Evolutionary conservation across 208 protist species (phyloP), one percentile per base, ranked within the genome.

Genomic region (Trypanosoma avium): DNA sequence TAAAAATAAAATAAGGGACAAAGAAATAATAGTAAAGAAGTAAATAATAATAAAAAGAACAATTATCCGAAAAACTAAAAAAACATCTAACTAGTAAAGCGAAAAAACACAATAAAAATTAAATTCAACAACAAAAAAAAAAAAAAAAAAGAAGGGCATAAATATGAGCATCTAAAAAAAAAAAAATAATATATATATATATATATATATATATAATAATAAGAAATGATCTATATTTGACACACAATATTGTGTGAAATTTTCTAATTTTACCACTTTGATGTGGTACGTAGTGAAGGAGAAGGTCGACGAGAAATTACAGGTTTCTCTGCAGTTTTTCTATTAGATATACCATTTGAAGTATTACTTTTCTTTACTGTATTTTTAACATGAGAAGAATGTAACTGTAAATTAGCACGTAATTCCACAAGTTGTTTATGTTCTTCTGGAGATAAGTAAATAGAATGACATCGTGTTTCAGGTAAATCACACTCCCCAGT

Each of bases 401-500:
- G 58, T 21, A 45, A 8, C 35, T 32, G 45, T 10, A 88, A 33
- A 0, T 63, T 77, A 29, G 75, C 69, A 0, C 87, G 77, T 8
- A 94, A 76, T 15, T 83, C 55, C 29, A 82, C 32, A 17, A 95
- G 73, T 59, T 95, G 85, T 0, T 74, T 67, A 54, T 81, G 74
- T 62, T 93, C 89, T 17, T 78, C 42, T 2, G 60, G 26, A 0
- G 84, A 90, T 9, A 95, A 55, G 52, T 84, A 88, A 22, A 95
- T 67, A 0, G 70, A 71, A 53, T 95, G 86, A 61, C 82, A 86
- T 0, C 69, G 79, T 2, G 61, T 49, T 19, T 70, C 61, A 0
- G 73, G 76, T 0, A 92, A 69, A 2, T 62, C 42, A 35, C 82
- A 78, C 65, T 92, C 89, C 15, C 72, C 80, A 2, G 77, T 88